Conservation (phyloP, 225 moss, liverwort and hornwort species). For the Climacium dendroides region DNA sequence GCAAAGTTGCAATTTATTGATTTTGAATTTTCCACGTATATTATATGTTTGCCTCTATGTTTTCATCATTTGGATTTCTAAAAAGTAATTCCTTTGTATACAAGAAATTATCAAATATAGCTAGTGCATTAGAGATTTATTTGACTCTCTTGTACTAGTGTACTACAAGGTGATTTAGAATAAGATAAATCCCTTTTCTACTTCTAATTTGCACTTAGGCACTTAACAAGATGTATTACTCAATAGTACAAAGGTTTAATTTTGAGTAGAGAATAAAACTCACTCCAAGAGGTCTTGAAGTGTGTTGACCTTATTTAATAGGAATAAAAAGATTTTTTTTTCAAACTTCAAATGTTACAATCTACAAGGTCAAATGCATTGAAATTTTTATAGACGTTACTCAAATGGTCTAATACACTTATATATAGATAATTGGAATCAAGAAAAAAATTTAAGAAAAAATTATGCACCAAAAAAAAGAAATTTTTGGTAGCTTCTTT, state of each 20-base stretch:
- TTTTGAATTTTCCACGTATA: background rate
- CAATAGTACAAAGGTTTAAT: background rate
- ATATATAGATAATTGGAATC: background rate
- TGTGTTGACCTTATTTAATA: background rate
- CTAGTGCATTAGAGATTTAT: background rate
- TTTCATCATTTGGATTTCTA: background rate
- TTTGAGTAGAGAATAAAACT: background rate
- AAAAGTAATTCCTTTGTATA: background rate
- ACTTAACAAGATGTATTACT: background rate
- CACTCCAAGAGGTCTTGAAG: background rate
- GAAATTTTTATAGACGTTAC: background rate
- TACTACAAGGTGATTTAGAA: background rate
- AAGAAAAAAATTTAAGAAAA: fast-evolving
- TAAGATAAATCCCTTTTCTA: background rate
- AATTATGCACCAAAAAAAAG: too few relatives aligned
- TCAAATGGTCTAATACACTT: background rate
- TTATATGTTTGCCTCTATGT: too few relatives aligned
- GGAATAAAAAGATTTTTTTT: background rate
- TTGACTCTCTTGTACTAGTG: background rate
- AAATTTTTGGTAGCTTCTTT: background rate
- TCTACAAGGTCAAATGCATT: background rate
- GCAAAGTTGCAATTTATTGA: background rate
- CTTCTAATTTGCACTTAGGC: background rate
- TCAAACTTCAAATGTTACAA: background rate
- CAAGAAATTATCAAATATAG: background rate